These are phyloP conservation scores for Trichocomaceae sp. DNA, from an alignment of 2,329 filamentous ascomycete species.

Conservation along the genomic window DNA sequence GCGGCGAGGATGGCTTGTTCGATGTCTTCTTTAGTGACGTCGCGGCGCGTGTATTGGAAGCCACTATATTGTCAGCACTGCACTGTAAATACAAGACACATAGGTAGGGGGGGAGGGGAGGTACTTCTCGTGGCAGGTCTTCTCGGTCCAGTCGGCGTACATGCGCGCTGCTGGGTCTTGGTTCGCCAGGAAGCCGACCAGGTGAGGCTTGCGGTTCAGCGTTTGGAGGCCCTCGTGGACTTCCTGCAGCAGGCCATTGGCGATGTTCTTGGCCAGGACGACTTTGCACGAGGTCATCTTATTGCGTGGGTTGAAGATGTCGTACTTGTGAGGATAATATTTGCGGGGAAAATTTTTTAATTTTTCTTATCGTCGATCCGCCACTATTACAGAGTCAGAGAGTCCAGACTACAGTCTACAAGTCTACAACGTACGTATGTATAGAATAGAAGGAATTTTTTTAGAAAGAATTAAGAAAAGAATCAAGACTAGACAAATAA, in stretches of 20 bases:
- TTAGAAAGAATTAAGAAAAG: no score
- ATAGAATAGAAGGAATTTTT: no score
- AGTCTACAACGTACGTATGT: no score
- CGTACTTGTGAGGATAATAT: no score
- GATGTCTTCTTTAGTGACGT: slow-evolving; percentile 77
- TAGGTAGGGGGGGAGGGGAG: background rate
- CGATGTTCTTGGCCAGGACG: slow-evolving; percentile 78
- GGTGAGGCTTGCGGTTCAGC: slow-evolving; percentile 65
- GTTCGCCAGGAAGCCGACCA: slow-evolving; percentile 90
- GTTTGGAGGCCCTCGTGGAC: slow-evolving; percentile 68
- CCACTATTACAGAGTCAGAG: no score
- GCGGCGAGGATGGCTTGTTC: slow-evolving; percentile 83
- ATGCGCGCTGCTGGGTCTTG: slow-evolving; percentile 81
- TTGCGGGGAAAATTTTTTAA: no score
- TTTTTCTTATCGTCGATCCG: no score
- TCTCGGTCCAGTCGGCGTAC: slow-evolving; percentile 96
- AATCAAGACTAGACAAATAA: no score
- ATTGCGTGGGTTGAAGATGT: no score
- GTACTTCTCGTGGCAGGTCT: slow-evolving; percentile 91
- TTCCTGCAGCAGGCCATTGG: slow-evolving; percentile 71
- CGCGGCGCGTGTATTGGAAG: slow-evolving; percentile 79
- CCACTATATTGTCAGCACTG: slow-evolving; percentile 50
- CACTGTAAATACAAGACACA: background rate
- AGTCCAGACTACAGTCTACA: no score
- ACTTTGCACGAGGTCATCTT: no score